Evolutionary conservation across 2,329 filamentous ascomycete species (phyloP).

Genomic region (Aspergillaceae sp.): DNA sequence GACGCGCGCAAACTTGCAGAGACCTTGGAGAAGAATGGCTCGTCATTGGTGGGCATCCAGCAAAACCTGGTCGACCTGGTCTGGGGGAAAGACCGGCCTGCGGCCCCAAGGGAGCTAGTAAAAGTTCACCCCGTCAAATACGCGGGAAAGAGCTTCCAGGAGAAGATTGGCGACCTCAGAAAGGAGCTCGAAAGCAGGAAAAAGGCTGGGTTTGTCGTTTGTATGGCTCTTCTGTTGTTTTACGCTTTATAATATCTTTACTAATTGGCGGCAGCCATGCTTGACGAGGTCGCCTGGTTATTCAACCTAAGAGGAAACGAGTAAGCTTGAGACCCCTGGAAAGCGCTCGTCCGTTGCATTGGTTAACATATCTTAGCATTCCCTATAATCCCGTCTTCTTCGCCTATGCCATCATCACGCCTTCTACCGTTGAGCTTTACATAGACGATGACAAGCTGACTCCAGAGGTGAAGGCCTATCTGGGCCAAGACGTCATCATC

Average conservation of each 20-base stretch:
- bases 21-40: conserved; percentile 77
- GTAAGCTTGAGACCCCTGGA: conserved; percentile 29
- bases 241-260: background rate
- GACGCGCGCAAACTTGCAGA: conserved; percentile 69
- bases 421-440: conserved; percentile 67
- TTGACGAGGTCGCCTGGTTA: conserved; percentile 97
- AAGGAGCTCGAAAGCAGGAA: conserved; percentile 89
- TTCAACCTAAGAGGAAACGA: conserved; percentile 93
- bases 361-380: conserved; percentile 46
- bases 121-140: conserved; percentile 63
- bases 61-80: conserved; percentile 83
- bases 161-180: conserved; percentile 78
- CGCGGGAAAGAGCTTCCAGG: conserved; percentile 70
- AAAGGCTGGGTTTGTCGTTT: conserved; percentile 76
- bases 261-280: conserved; percentile 50
- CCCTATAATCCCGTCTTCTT: conserved; percentile 98
- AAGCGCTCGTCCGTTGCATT: background rate
- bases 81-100: conserved; percentile 69
- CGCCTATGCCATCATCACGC: conserved; percentile 84
- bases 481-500: conserved; percentile 61
- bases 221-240: conserved; percentile 24
- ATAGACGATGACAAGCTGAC: conserved; percentile 72
- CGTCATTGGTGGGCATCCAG: conserved; percentile 63
- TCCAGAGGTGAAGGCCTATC: conserved; percentile 58
- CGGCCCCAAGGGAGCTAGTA: conserved; percentile 66